Base-by-base conservation (phyloP, 2,329 filamentous ascomycete species). In the Colletotrichum viniferum region DNA sequence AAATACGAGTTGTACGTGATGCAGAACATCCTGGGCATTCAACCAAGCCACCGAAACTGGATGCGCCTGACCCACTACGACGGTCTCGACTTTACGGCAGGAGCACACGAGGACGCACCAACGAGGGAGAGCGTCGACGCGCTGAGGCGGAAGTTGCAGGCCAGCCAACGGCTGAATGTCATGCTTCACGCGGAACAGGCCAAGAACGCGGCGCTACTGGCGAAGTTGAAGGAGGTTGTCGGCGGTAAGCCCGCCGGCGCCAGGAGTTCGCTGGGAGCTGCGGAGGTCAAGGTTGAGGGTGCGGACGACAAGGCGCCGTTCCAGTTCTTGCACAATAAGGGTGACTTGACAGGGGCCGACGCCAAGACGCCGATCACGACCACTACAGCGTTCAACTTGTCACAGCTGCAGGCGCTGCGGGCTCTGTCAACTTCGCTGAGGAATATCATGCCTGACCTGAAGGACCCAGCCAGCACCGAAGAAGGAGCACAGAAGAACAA, bases 1-100 rank as follows among this genome's bases (percentile, higher is more conserved):
- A 92, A 94, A 77, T 94, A 96, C 80, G 95, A 97, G 87, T 94
- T 99, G 72, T 98, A 96, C 86, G 93, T 95, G 67, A 89, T 99
- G 87, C 90, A 95, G 78, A 98, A 98, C 82, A 94, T 96, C 79
- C 85, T 97, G 77, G 93, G 91, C 55, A 91, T 96, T 52, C 83
- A 83, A 43, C 91, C 91, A 64, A 91, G 93, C 32, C 94, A 96
- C 77, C 87, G 94, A 80, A 90, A 91, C 73, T 98, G 94, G 92
- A 93, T 98, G 78, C 89, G 94, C 69, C 87, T 99, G 77, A 91
- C 91, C 63, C 96, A 98, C 87, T 98, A 99, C 86, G 92, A 96
- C 83, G 95, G 88, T 2, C 81, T 92, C 24, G 89, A 90, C 76
- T 88, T 92, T 60, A 76, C 79, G 6, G 77, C 71, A 1, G 58